Evolutionary conservation across 345 rosid genomes (phyloP).

Genomic region (Sonneratia caseolaris): DNA sequence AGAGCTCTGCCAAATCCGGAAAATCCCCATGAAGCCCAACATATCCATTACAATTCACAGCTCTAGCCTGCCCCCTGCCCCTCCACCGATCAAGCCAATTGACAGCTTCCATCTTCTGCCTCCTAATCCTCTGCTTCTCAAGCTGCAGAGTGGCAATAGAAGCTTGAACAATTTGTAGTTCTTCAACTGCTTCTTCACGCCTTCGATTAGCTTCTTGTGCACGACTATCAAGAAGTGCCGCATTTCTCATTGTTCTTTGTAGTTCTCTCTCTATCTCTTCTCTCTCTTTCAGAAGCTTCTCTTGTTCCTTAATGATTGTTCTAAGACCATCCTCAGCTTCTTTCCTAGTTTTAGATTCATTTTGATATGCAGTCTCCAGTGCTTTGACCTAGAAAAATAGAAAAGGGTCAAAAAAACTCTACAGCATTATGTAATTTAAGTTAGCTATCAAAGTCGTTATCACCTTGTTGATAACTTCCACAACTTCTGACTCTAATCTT

Average conservation of each 20-base stretch:
- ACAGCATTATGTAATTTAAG: background rate
- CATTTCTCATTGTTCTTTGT: constrained; percentile 40
- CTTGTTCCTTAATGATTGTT: constrained; percentile 24
- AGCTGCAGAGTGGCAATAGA: constrained; percentile 44
- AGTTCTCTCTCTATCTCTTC: constrained; percentile 31
- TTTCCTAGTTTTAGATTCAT: constrained; percentile 34
- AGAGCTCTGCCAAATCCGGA: constrained; percentile 49
- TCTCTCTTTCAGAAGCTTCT: constrained; percentile 39
- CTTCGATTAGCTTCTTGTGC: constrained; percentile 38
- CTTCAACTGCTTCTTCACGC: constrained; percentile 40
- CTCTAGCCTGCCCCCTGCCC: constrained; percentile 32
- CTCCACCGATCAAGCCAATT: constrained; percentile 68
- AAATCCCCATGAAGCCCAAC: constrained; percentile 39
- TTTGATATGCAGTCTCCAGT: constrained; percentile 30
- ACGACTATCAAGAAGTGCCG: constrained; percentile 47
- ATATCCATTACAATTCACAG: constrained; percentile 35
- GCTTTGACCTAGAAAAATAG: constrained; percentile 31
- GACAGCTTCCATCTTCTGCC: constrained; percentile 58
- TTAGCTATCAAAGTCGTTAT: constrained; percentile 4
- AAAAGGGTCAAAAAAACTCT: background rate
- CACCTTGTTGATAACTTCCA: constrained; percentile 47
- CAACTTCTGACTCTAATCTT: constrained; percentile 35
- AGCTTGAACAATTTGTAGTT: constrained; percentile 33
- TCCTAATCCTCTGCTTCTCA: constrained; percentile 48
- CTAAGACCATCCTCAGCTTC: constrained; percentile 40